Conservation (phyloP, 208 protist species). For the Trypanosoma scelopori region DNA sequence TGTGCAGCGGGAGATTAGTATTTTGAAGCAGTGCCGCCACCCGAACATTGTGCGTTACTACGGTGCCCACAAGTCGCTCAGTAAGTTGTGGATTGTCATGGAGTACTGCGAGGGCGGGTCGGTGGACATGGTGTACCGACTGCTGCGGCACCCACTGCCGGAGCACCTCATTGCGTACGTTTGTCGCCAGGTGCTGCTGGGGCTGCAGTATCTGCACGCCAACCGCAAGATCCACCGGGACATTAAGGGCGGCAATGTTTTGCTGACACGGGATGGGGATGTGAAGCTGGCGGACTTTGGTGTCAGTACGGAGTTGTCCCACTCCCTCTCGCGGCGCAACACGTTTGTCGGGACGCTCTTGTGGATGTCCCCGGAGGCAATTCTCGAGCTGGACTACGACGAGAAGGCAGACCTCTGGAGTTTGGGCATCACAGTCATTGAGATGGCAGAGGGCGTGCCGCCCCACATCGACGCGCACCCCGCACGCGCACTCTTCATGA, state of each 20-base stretch:
- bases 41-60: slow-evolving; percentile 90
- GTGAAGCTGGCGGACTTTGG: slow-evolving; percentile 94
- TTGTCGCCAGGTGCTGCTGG: slow-evolving; percentile 72
- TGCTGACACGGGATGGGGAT: slow-evolving; percentile 86
- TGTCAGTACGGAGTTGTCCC: slow-evolving; percentile 76
- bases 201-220: slow-evolving; percentile 89
- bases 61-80: slow-evolving; percentile 82
- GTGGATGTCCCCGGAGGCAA: slow-evolving; percentile 94
- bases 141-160: slow-evolving; percentile 69
- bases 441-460: slow-evolving; percentile 94
- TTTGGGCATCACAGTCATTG: slow-evolving; percentile 95
- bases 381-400: slow-evolving; percentile 91
- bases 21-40: slow-evolving; percentile 81
- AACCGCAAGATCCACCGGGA: slow-evolving; percentile 92
- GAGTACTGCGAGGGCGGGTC: slow-evolving; percentile 93
- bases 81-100: slow-evolving; percentile 92
- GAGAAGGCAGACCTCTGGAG: slow-evolving; percentile 95
- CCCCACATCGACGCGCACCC: slow-evolving; percentile 91
- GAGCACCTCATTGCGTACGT: slow-evolving; percentile 90
- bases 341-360: slow-evolving; percentile 90
- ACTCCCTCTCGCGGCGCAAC: slow-evolving; percentile 86
- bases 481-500: slow-evolving; percentile 66
- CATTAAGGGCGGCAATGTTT: slow-evolving; percentile 93
- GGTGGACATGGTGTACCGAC: slow-evolving; percentile 84
- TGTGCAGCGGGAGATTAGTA: slow-evolving; percentile 84